These are phyloP conservation scores for Magnolia changhungtana DNA, from an alignment of 164 flowering plant species.

Conservation along the genomic window DNA sequence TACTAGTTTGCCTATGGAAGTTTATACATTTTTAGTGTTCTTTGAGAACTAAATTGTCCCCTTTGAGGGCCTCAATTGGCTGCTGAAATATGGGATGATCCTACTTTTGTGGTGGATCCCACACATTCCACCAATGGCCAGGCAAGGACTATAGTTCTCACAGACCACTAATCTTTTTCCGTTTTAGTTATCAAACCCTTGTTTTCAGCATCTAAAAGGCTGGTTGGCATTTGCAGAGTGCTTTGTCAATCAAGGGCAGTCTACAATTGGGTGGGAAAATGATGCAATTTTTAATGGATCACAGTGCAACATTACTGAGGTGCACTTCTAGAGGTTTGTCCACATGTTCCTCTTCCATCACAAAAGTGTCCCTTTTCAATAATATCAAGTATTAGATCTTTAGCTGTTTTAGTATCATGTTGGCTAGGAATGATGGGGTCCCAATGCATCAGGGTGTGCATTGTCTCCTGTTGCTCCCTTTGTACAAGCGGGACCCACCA, in stretches of 20 bases:
- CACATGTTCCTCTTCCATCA: constrained; percentile 1
- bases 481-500: too few relatives aligned
- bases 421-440: too few relatives aligned
- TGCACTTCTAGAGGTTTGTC: constrained; percentile 40
- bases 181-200: background rate
- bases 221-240: constrained; percentile 40
- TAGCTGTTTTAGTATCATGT: too few relatives aligned
- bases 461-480: too few relatives aligned
- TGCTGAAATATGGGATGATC: background rate
- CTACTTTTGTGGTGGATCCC: background rate
- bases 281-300: constrained; percentile 37
- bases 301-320: constrained; percentile 30
- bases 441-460: too few relatives aligned
- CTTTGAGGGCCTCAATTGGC: background rate
- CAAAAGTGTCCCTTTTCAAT: too few relatives aligned
- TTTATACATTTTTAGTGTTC: background rate
- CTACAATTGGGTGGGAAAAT: constrained; percentile 41
- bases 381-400: too few relatives aligned
- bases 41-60: background rate
- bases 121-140: background rate
- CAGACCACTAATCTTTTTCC: background rate
- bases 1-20: background rate
- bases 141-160: background rate
- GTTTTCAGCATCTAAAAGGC: background rate
- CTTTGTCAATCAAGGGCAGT: constrained; percentile 44